Evolutionary conservation across 768 basidiomycete genomes (phyloP).

Genomic region (Suillus bovinus): DNA sequence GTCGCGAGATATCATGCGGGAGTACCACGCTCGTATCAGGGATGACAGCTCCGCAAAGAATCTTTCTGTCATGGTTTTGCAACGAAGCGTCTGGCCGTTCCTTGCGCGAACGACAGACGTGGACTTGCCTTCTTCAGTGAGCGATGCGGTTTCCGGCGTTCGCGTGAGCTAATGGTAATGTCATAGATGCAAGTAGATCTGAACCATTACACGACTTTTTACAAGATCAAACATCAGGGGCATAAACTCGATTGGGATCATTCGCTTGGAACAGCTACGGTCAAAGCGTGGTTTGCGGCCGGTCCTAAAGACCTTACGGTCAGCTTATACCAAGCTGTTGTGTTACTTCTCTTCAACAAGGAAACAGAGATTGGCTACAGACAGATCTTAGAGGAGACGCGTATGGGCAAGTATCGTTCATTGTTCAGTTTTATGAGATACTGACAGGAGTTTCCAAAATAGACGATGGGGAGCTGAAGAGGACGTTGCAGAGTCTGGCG

Average conservation of each 20-base stretch:
- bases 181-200: conserved; percentile 75
- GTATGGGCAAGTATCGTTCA: conserved; percentile 59
- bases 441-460: neutral
- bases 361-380: conserved; percentile 55
- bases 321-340: conserved; percentile 87
- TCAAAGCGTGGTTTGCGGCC: conserved; percentile 66
- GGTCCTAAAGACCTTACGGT: conserved; percentile 86
- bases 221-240: conserved; percentile 75
- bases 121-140: conserved; percentile 54
- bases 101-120: conserved; percentile 49
- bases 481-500: conserved; percentile 90
- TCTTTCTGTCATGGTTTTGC: conserved; percentile 79
- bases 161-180: conserved; percentile 11
- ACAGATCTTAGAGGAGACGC: conserved; percentile 66
- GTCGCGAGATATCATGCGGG: conserved; percentile 70
- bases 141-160: conserved; percentile 17
- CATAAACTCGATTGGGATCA: conserved; percentile 85
- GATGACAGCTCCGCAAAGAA: conserved; percentile 43
- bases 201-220: conserved; percentile 62
- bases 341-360: conserved; percentile 86
- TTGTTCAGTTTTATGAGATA: conserved; percentile 2
- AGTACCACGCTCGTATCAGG: conserved; percentile 54
- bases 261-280: conserved; percentile 77
- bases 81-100: conserved; percentile 89
- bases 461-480: conserved; percentile 75